phyloP scores from a whole-genome alignment of 1,284 basidiomycete species.

The Hemileia vastatrix region DNA sequence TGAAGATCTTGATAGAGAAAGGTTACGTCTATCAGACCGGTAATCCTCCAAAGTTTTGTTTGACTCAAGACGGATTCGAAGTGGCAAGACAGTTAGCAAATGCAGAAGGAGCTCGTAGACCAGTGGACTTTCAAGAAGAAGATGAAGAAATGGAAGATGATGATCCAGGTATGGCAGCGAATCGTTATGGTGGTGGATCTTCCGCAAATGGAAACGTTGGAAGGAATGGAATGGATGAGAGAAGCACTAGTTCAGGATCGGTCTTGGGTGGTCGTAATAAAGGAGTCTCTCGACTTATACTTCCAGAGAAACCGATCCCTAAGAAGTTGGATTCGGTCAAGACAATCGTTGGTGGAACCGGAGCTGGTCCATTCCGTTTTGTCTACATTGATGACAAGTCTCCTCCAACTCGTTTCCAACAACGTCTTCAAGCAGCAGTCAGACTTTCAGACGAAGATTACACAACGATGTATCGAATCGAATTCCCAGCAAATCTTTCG shows the following conservation, averaged over 20 bases:
- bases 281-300: background rate
- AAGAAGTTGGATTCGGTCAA: background rate
- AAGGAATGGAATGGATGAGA: background rate
- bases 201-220: background rate
- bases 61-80: slow-evolving; percentile 35
- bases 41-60: slow-evolving; percentile 36
- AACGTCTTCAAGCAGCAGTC: background rate
- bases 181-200: no score
- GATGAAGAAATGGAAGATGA: background rate
- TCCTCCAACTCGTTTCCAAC: background rate
- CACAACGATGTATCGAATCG: slow-evolving; percentile 14
- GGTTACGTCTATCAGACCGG: slow-evolving; percentile 37
- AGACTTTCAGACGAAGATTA: slow-evolving; percentile 19
- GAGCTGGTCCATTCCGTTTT: slow-evolving; percentile 8
- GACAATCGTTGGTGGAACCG: background rate
- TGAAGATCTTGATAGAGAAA: slow-evolving; percentile 40
- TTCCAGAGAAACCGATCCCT: background rate
- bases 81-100: slow-evolving; percentile 27
- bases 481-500: background rate
- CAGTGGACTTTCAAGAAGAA: background rate
- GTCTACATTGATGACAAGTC: slow-evolving; percentile 5
- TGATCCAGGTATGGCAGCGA: no score
- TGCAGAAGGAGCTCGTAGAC: slow-evolving; percentile 1
- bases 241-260: background rate
- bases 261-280: background rate